A percentile compares a stretch with the other conserved stretches of the same genome.
Evolutionary conservation across 2,329 filamentous ascomycete species (phyloP).

Genomic region (Capronia epimyces): DNA sequence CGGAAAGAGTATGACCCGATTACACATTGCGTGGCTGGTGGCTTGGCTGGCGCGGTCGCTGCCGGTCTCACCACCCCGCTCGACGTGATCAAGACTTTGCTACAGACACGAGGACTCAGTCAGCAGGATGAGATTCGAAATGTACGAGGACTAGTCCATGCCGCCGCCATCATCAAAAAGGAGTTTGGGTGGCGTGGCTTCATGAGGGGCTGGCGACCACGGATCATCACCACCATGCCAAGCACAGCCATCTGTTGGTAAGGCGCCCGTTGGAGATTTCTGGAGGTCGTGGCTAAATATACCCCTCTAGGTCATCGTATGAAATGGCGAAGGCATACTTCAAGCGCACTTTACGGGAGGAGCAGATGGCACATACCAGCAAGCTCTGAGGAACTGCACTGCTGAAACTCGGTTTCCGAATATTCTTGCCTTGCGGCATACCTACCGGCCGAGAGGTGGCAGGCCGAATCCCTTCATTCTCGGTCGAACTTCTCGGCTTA

Average conservation of each 20-base stretch:
- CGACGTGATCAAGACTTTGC: slow-evolving; percentile 95
- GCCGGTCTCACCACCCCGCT: slow-evolving; percentile 91
- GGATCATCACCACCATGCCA: slow-evolving; percentile 94
- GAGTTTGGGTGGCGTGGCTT: slow-evolving; percentile 83
- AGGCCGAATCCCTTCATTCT: not conserved
- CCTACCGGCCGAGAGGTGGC: not conserved
- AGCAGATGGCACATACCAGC: slow-evolving; percentile 17
- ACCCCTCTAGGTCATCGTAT: slow-evolving; percentile 53
- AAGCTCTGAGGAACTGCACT: slow-evolving; percentile 12
- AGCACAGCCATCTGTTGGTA: slow-evolving; percentile 99
- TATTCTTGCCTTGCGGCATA: not conserved
- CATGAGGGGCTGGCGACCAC: slow-evolving; percentile 84
- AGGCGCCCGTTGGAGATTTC: slow-evolving; percentile 29
- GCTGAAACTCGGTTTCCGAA: not conserved
- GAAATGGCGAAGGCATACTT: slow-evolving; percentile 66
- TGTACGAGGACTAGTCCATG: slow-evolving; percentile 75
- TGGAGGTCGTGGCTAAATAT: not conserved
- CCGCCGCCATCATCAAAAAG: slow-evolving; percentile 72
- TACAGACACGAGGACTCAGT: slow-evolving; percentile 86
- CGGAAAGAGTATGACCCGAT: slow-evolving; percentile 73
- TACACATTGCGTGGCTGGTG: slow-evolving; percentile 89
- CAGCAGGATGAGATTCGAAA: slow-evolving; percentile 72
- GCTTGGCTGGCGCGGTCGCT: slow-evolving; percentile 85
- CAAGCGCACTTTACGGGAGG: slow-evolving; percentile 40
- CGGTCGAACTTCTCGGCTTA: not conserved